Evolutionary conservation across 495 filamentous ascomycete genomes (phyloP), one percentile per base, ranked within the genome.

Genomic region (Aspergillus asperescens): DNA sequence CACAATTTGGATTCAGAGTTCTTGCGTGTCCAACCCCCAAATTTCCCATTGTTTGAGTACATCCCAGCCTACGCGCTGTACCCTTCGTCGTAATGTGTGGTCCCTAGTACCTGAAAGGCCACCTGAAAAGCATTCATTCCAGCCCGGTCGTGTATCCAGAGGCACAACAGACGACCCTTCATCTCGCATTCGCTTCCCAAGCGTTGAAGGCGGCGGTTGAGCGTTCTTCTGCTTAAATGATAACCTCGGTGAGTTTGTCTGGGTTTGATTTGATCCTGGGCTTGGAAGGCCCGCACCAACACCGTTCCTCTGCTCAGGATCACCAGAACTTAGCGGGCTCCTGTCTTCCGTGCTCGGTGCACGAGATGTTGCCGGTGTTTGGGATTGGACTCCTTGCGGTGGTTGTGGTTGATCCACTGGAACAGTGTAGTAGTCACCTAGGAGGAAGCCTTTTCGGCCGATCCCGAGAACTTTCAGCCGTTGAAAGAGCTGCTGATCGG

Each of bases 1-100:
- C n/a, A 27, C 15, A 5, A 34, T 65, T n/a, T n/a, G n/a, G n/a
- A n/a, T n/a, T n/a, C 40, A 74, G 45, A 72, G 60, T 40, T 74
- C 73, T 52, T 73, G 68, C 8, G 67, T 55, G 50, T 76, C 73
- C 40, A 76, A 45, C 2, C 60, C 61, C 71, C 71, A 76, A 1
- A 76, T 66, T 45, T 76, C 73, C 69, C 70, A 76, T 10, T 69
- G 45, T 40, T 70, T 59, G 5, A 73, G 52, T 1, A 68, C 65
- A n/a, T 76, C 70, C 73, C 71, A 74, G 12, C 66, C 68, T 7
- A 70, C 69, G 7, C 66, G 67, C 4, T 64, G 59, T 28, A 74
- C 56, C 7, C 52, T 56, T 16, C 73, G 63, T 44, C 66, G 56
- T 50, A 65, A 63, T 2, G 63, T 25, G 13, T 59, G 61, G 18